Evolutionary conservation across 208 protist genomes (phyloP).

Genomic region (Polymyxa betae): DNA sequence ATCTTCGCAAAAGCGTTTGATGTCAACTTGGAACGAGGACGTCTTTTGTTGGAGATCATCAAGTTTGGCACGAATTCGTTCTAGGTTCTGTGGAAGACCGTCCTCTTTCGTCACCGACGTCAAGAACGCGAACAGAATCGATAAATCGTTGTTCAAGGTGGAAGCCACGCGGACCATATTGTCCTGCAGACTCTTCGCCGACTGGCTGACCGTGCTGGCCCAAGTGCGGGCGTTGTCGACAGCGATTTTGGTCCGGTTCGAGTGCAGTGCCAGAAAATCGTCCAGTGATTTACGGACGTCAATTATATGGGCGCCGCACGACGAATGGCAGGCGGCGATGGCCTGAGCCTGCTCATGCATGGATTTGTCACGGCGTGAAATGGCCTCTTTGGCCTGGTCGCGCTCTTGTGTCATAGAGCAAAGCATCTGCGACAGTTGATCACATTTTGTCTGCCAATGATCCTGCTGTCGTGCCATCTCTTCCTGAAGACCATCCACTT

Average conservation of each 20-base stretch:
- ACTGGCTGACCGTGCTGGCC: neutral
- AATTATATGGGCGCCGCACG: neutral
- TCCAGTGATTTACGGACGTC: neutral
- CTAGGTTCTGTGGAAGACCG: neutral
- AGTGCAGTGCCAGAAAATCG: neutral
- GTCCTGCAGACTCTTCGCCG: slow-evolving; percentile 35
- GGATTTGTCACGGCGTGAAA: neutral
- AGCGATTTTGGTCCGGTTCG: neutral
- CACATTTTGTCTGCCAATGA: neutral
- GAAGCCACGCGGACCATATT: neutral
- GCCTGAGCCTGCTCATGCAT: neutral
- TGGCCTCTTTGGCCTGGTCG: neutral
- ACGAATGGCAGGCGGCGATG: neutral
- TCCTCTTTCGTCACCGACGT: neutral
- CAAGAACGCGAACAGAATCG: neutral
- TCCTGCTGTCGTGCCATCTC: slow-evolving; percentile 1
- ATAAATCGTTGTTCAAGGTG: neutral
- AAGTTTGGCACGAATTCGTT: neutral
- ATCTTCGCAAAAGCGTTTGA: neutral
- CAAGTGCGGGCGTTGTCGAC: neutral
- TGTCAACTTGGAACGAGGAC: neutral
- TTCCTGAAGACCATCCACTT: neutral
- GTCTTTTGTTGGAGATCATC: neutral
- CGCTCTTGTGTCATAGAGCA: neutral
- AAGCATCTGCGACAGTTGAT: neutral